phyloP scores from a whole-genome alignment of 352 stramenopile species.

The Globisporangium cystogenes region DNA sequence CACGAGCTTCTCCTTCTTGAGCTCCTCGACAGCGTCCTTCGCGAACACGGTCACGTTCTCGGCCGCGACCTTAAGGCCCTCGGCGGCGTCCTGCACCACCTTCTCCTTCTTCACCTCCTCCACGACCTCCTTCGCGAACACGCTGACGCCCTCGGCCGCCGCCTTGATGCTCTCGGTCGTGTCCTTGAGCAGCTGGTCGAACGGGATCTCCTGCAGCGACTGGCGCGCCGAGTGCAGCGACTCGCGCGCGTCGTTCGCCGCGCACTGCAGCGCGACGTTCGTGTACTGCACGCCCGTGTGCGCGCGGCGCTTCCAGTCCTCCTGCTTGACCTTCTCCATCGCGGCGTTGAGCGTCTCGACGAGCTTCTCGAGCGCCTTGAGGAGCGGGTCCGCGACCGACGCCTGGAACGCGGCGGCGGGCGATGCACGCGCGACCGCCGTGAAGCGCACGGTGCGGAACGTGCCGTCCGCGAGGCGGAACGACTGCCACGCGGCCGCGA shows the following conservation, averaged over 20 bases:
- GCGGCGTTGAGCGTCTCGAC: conserved; percentile 69
- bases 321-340: conserved; percentile 83
- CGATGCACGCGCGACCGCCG: conserved; percentile 48
- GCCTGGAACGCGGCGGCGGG: conserved; percentile 54
- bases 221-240: conserved; percentile 42
- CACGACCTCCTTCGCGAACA: conserved; percentile 74
- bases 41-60: conserved; percentile 31
- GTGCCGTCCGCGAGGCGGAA: conserved; percentile 30
- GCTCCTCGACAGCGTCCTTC: conserved; percentile 67
- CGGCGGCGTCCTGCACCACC: conserved; percentile 10
- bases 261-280: conserved; percentile 57
- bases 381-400: conserved; percentile 70
- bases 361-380: conserved; percentile 80
- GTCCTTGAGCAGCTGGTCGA: conserved; percentile 79
- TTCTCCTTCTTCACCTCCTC: conserved; percentile 48
- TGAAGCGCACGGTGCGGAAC: conserved; percentile 60
- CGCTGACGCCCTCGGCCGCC: conserved; percentile 59
- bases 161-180: conserved; percentile 76
- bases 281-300: conserved; percentile 49
- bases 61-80: conserved; percentile 18
- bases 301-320: conserved; percentile 60
- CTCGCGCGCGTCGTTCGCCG: conserved; percentile 47
- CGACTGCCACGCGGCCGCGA: conserved; percentile 48
- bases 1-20: conserved; percentile 41
- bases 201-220: conserved; percentile 75